These are phyloP conservation scores for Leishmania aethiopica DNA, from an alignment of 208 protist genomes.

Conservation along the genomic window DNA sequence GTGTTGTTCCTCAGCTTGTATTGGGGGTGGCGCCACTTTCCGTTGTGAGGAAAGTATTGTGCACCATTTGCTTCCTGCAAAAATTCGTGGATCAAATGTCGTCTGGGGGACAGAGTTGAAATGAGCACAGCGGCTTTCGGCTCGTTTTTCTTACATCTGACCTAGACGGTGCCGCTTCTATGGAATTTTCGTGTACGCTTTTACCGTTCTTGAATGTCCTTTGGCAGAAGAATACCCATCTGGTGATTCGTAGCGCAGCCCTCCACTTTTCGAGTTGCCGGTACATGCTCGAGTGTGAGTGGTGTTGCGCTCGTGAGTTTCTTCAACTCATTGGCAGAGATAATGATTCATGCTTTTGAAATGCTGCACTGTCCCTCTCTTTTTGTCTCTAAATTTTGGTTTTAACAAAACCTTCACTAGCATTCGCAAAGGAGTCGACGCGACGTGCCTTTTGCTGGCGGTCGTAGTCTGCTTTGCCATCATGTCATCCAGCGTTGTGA, in stretches of 20 bases:
- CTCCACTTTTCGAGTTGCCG: background rate
- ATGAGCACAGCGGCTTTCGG: too few relatives aligned
- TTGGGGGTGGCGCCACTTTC: background rate
- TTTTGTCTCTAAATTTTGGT: background rate
- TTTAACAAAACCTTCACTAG: background rate
- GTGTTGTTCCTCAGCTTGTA: background rate
- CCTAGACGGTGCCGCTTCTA: too few relatives aligned
- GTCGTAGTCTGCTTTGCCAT: background rate
- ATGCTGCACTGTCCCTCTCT: background rate
- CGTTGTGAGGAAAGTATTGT: background rate
- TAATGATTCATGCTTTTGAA: background rate
- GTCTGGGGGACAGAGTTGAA: too few relatives aligned
- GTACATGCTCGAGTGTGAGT: background rate
- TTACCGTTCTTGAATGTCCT: background rate
- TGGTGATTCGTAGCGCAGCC: background rate
- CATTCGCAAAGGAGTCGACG: background rate
- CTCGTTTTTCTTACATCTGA: too few relatives aligned
- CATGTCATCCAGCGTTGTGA: constrained; percentile 42
- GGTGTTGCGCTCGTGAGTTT: background rate
- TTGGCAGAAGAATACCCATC: background rate
- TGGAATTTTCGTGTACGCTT: background rate
- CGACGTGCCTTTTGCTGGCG: background rate
- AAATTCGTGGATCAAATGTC: too few relatives aligned
- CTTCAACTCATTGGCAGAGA: too few relatives aligned
- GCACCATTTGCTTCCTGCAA: too few relatives aligned